Percentiles rank a stretch among this genome's conserved stretches.
Evolutionary conservation across 768 basidiomycete genomes (phyloP).

Genomic region (Mycena floridula): DNA sequence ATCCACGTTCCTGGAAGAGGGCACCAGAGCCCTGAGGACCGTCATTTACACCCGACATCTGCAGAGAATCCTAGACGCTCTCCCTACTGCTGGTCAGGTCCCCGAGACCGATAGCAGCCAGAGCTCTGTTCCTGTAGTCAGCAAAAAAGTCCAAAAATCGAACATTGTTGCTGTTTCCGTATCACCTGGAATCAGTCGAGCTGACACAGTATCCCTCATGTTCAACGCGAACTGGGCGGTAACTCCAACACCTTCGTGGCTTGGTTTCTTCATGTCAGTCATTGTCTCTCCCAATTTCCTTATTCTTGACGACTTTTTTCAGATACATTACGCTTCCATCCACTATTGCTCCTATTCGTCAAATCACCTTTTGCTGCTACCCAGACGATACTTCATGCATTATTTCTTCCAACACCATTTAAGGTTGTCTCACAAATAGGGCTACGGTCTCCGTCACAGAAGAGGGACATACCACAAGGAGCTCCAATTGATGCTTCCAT

Average conservation of each 20-base stretch:
- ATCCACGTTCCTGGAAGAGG: constrained; percentile 51
- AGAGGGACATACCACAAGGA: constrained; percentile 10
- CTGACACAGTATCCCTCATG: constrained; percentile 58
- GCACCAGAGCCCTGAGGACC: constrained; percentile 56
- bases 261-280: constrained; percentile 47
- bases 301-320: constrained; percentile 1
- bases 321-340: constrained; percentile 68
- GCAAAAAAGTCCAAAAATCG: constrained; percentile 44
- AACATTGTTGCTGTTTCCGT: constrained; percentile 74
- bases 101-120: constrained; percentile 34
- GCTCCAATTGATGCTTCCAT: constrained; percentile 5
- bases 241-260: constrained; percentile 27
- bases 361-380: constrained; percentile 60
- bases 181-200: constrained; percentile 70
- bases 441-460: constrained; percentile 3
- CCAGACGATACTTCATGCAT: constrained; percentile 75
- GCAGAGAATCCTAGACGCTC: constrained; percentile 77
- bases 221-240: constrained; percentile 41
- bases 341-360: constrained; percentile 59
- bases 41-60: constrained; percentile 69
- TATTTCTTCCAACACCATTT: constrained; percentile 79
- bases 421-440: constrained; percentile 38
- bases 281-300: constrained; percentile 25
- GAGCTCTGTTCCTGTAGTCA: constrained; percentile 34
- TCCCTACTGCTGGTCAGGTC: constrained; percentile 59